phyloP scores from a whole-genome alignment of 2,329 filamentous ascomycete genomes.

The Epichloe uncinata region DNA sequence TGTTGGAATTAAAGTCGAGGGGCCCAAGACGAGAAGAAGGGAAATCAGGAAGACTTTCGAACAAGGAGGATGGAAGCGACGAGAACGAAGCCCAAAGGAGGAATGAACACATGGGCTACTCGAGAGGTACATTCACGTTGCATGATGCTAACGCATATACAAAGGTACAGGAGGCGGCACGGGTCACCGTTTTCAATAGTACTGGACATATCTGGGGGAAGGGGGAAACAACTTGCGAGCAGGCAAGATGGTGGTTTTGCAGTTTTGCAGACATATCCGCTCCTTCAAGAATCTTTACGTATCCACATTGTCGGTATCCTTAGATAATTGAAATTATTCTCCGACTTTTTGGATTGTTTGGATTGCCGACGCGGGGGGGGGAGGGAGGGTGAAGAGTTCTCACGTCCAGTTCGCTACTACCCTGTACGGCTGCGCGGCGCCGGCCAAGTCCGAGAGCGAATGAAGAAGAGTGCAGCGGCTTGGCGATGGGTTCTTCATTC shows the following conservation, averaged over 20 bases:
- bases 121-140: background rate
- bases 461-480: too few relatives aligned
- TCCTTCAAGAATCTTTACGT: background rate
- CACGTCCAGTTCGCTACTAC: too few relatives aligned
- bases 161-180: background rate
- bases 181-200: background rate
- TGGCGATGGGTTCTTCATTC: too few relatives aligned
- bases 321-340: background rate
- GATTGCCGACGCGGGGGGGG: too few relatives aligned
- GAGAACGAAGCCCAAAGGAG: background rate
- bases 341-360: background rate
- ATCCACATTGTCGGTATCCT: background rate
- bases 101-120: background rate
- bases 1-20: background rate
- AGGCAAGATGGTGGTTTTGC: background rate
- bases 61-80: background rate
- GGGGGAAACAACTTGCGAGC: background rate
- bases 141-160: conserved; percentile 3
- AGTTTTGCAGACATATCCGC: background rate
- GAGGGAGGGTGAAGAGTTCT: too few relatives aligned
- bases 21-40: background rate
- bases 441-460: background rate
- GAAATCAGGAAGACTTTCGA: background rate
- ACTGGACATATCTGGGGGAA: background rate
- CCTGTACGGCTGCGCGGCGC: too few relatives aligned